Evolutionary conservation across 306 rosid genomes (phyloP), one percentile per base, ranked within the genome.

Genomic region (Ceratonia siliqua): DNA sequence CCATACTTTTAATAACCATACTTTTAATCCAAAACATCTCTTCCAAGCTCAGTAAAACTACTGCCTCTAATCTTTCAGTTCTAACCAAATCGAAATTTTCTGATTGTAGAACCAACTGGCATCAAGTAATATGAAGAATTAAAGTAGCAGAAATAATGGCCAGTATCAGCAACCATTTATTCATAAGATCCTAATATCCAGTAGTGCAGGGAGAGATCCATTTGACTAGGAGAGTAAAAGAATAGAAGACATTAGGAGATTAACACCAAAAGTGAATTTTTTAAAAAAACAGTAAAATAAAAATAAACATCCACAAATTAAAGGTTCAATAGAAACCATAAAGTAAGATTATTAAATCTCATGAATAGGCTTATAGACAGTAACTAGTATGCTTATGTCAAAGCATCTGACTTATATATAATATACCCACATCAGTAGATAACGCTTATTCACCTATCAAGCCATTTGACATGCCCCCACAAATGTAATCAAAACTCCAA

Each of bases 51-150:
- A 52, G 3, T 8, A 55, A 64, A 55, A 33, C 56, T 25, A 35
- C 25, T 25, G 17, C 3, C 39, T 64, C 48, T 5, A 43, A 66
- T 11, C 27, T 21, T 10, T 49, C 36, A 20, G 12, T 5, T 46
- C 56, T 32, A 62, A 71, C 17, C 57, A 30, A 28, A 30, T 24
- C 45, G 41, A 55, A 54, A 43, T 28, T 17, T 41, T 48, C 24
- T 6, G n/a, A 50, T 21, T 25, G 50, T 64, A 54, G 3, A 79
- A 73, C 73, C 73, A 70, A 62, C 38, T 5, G 1, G 45, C 28
- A 45, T 36, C 3, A 5, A 22, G 64, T 12, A 22, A 38, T 17
- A 38, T 39, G 46, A 71, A 49, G 46, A 80, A 46, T 2, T 10
- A 52, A 35, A 6, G 62, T 6, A 5, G 36, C 46, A 43, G n/a